These are phyloP conservation scores for Pleurotus tuoliensis DNA, from an alignment of 768 basidiomycete genomes.

Conservation along the genomic window DNA sequence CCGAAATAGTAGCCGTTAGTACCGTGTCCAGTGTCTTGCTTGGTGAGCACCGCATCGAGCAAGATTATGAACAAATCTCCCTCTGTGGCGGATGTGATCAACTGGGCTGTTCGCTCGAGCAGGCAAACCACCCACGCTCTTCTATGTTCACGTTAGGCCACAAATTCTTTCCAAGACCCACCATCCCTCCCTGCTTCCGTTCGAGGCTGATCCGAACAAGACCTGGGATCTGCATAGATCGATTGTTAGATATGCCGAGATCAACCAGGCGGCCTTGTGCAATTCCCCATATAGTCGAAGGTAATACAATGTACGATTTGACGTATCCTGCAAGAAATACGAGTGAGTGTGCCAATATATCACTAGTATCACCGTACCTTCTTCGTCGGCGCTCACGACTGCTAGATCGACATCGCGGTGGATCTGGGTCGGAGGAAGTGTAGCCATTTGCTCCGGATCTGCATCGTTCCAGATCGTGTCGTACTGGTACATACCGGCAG, in stretches of 20 bases:
- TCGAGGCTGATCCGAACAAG: constrained; percentile 31
- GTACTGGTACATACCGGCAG: not conserved
- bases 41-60: constrained; percentile 9
- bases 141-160: constrained; percentile 24
- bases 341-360: not conserved
- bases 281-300: constrained; percentile 21
- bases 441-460: constrained; percentile 28
- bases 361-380: constrained; percentile 24
- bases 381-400: constrained; percentile 31
- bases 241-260: constrained; percentile 33
- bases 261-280: constrained; percentile 18
- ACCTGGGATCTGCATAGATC: constrained; percentile 34
- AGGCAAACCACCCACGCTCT: constrained; percentile 13
- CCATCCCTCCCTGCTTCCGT: constrained; percentile 20
- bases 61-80: constrained; percentile 15
- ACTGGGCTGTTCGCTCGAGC: not conserved
- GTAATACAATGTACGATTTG: constrained; percentile 23
- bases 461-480: constrained; percentile 28
- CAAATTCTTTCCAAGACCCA: constrained; percentile 23
- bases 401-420: constrained; percentile 35
- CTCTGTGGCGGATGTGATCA: constrained; percentile 2
- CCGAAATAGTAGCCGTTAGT: constrained; percentile 21
- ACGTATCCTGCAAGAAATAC: constrained; percentile 16
- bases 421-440: constrained; percentile 24
- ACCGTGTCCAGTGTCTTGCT: constrained; percentile 16